These are phyloP conservation scores for Trametes cinnabarina DNA, from an alignment of 768 basidiomycete genomes.

Conservation along the genomic window DNA sequence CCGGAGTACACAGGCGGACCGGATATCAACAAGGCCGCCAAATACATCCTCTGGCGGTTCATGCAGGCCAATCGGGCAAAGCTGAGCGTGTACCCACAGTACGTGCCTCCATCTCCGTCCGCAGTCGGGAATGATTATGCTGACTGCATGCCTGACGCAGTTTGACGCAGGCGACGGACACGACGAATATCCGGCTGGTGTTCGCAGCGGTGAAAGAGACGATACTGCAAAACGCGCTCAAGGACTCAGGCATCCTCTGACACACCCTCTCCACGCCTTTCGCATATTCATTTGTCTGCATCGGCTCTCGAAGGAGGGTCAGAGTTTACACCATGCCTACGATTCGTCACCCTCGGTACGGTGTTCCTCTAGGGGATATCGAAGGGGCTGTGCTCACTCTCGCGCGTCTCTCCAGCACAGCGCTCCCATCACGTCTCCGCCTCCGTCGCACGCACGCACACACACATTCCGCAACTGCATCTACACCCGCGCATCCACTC, in stretches of 20 bases:
- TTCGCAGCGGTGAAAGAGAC: slow-evolving; percentile 92
- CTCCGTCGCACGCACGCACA: neutral
- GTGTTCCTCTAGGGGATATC: neutral
- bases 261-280: neutral
- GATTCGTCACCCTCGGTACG: slow-evolving; percentile 7
- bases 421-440: neutral
- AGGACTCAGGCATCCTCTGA: slow-evolving; percentile 76
- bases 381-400: neutral
- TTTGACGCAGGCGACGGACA: slow-evolving; percentile 88
- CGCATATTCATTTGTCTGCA: neutral
- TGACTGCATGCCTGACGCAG: slow-evolving; percentile 38
- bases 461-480: slow-evolving; percentile 10
- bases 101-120: slow-evolving; percentile 29
- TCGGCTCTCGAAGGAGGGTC: neutral
- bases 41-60: slow-evolving; percentile 93
- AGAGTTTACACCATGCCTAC: neutral
- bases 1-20: slow-evolving; percentile 86
- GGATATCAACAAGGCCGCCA: slow-evolving; percentile 92
- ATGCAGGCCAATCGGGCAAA: slow-evolving; percentile 87
- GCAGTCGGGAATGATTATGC: neutral
- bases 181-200: slow-evolving; percentile 75
- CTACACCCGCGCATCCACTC: neutral
- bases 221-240: slow-evolving; percentile 85
- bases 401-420: neutral
- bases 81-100: slow-evolving; percentile 91